Base-by-base conservation (phyloP, 2,329 filamentous ascomycete genomes). In the Aspergillus candidus region DNA sequence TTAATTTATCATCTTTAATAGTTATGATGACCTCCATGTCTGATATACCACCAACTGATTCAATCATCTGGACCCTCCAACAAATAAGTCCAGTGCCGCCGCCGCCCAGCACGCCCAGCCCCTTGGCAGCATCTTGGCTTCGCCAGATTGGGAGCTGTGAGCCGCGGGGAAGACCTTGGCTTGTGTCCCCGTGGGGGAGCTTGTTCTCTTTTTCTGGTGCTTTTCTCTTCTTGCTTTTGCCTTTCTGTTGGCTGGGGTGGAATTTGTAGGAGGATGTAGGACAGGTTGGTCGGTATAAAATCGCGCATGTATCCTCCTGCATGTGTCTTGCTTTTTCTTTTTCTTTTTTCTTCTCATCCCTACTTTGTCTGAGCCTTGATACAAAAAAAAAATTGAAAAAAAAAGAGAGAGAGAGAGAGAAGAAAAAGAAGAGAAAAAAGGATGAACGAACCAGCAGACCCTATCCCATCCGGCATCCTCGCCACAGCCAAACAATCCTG, bases 401-500 rank as follows among this genome's bases (percentile, higher is more conserved):
- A 46, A 40, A n/a, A 18, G 44, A 46, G 54, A 69, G 2, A 42
- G 47, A 11, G 50, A 48, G 50, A 35, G 32, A 29, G 44, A 40
- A 11, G 15, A 47, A 8, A 49, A 48, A 47, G 31, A 34, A 18
- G 45, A 8, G 50, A 48, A 47, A 33, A 34, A 18, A 46, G 38
- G 11, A 18, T 46, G 46, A 54, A 69, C 54, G 71, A 79, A 52
- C 73, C 76, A 10, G 83, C 84, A 42, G 83, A 86, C 50, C 80
- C 82, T 14, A 63, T 87, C 46, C 81, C 82, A 30, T 80, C 78
- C 64, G 85, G 84, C 34, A 74, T 79, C 39, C 49, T 80, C 32
- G 72, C 83, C 22, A 83, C 81, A 1, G 80, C 81, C 10, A 83
- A 78, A 58, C 83, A 87, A 60, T 72, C 78, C 31, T 72, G 76